These are phyloP conservation scores for Lecanicillium sp. DNA, from an alignment of 2,329 filamentous ascomycete species.

Conservation along the genomic window DNA sequence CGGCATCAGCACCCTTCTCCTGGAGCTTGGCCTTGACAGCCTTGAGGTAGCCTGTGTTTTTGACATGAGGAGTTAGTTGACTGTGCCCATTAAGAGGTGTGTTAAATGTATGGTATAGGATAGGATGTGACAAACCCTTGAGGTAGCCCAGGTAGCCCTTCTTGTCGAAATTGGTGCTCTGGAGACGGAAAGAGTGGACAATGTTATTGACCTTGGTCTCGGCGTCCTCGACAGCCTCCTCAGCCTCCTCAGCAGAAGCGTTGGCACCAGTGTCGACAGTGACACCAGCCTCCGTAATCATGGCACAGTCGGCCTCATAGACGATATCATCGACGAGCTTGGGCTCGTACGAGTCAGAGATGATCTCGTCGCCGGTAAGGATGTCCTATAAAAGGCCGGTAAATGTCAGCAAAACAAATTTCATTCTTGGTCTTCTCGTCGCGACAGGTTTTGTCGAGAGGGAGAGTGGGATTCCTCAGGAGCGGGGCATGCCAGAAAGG, in stretches of 20 bases:
- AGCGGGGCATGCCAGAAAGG: background rate
- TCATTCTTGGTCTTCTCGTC: background rate
- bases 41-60: slow-evolving; percentile 75
- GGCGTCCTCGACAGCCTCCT: slow-evolving; percentile 64
- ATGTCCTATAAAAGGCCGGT: slow-evolving; percentile 57
- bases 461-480: slow-evolving; percentile 1
- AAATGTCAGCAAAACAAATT: background rate
- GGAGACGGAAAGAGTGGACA: slow-evolving; percentile 83
- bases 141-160: slow-evolving; percentile 75
- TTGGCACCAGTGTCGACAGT: slow-evolving; percentile 87
- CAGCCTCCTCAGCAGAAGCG: slow-evolving; percentile 86
- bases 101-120: background rate
- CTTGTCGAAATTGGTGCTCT: slow-evolving; percentile 76
- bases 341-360: slow-evolving; percentile 88
- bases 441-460: background rate
- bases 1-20: slow-evolving; percentile 51
- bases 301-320: slow-evolving; percentile 87
- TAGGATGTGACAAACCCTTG: slow-evolving; percentile 51
- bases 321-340: slow-evolving; percentile 71
- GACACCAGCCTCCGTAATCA: slow-evolving; percentile 73
- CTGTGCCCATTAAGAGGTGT: background rate
- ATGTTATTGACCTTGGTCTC: slow-evolving; percentile 82
- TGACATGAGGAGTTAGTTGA: background rate
- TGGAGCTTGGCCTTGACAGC: slow-evolving; percentile 64
- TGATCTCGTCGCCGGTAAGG: slow-evolving; percentile 84